Conservation (phyloP, 2,329 filamentous ascomycete genomes). For the Arthrobotrys sphaeroides region DNA sequence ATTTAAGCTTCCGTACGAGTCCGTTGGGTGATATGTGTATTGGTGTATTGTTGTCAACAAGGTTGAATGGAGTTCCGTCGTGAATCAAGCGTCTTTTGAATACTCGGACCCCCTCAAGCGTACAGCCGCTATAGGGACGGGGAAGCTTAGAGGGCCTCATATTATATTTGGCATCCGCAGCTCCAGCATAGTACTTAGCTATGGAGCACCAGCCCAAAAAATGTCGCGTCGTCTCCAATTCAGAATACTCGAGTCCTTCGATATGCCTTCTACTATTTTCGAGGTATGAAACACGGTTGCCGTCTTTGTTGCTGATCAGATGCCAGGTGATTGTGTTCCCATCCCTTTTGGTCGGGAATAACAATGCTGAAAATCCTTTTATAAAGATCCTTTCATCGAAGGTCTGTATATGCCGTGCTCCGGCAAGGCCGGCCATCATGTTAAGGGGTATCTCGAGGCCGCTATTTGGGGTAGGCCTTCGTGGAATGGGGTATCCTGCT, state of each 20-base stretch:
- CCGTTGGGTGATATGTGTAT: slow-evolving; percentile 10
- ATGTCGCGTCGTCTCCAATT: slow-evolving; percentile 12
- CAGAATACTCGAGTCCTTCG: background rate
- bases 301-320: slow-evolving; percentile 42
- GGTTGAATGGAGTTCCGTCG: background rate
- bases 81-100: background rate
- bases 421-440: slow-evolving; percentile 54
- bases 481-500: slow-evolving; percentile 43
- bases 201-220: slow-evolving; percentile 54
- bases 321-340: slow-evolving; percentile 55
- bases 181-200: slow-evolving; percentile 40
- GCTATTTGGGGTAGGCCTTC: background rate
- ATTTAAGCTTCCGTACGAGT: slow-evolving; percentile 24
- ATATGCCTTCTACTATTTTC: slow-evolving; percentile 7
- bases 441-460: slow-evolving; percentile 56
- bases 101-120: background rate
- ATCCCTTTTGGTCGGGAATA: slow-evolving; percentile 35
- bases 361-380: slow-evolving; percentile 54
- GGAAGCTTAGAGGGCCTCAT: slow-evolving; percentile 7
- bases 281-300: slow-evolving; percentile 16
- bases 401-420: background rate
- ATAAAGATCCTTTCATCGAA: slow-evolving; percentile 54
- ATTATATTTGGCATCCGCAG: background rate
- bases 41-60: slow-evolving; percentile 17
- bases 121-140: background rate